A percentile compares a stretch with the other conserved stretches of the same genome.
These are phyloP conservation scores for Cutaneotrichosporon mucoides DNA, from an alignment of 1,284 basidiomycete species.

Conservation along the genomic window DNA sequence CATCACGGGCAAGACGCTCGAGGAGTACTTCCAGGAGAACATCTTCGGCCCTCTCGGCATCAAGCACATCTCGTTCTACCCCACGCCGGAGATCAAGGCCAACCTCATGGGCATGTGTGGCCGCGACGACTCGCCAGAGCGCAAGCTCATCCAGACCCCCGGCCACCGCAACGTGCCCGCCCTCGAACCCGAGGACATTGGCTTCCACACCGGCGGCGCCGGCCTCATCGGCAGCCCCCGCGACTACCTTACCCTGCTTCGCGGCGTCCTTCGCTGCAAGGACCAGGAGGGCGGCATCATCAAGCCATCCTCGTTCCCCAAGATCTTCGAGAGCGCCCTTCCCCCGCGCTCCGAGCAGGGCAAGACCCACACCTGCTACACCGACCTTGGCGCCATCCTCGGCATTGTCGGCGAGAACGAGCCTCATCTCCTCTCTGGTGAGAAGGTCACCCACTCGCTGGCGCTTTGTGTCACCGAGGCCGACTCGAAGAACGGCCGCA, in stretches of 20 bases:
- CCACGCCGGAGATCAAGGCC: slow-evolving; percentile 23
- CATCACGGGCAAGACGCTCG: slow-evolving; percentile 30
- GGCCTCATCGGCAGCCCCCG: slow-evolving; percentile 35
- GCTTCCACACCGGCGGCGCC: slow-evolving; percentile 29
- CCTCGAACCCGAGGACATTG: slow-evolving; percentile 10
- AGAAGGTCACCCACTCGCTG: slow-evolving; percentile 11
- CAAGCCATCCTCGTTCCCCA: slow-evolving; percentile 16
- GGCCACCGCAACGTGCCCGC: slow-evolving; percentile 27
- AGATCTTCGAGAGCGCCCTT: slow-evolving; percentile 26
- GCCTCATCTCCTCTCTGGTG: slow-evolving; percentile 9
- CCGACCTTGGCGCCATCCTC: slow-evolving; percentile 12
- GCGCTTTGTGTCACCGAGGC: slow-evolving; percentile 5
- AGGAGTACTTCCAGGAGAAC: slow-evolving; percentile 37
- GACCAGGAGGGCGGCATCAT: slow-evolving; percentile 17
- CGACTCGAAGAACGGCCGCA: slow-evolving; percentile 10
- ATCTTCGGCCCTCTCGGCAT: slow-evolving; percentile 38
- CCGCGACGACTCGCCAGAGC: slow-evolving; percentile 9
- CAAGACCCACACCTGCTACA: slow-evolving; percentile 8
- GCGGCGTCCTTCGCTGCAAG: slow-evolving; percentile 24
- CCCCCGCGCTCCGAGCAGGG: slow-evolving; percentile 12
- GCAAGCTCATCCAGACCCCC: slow-evolving; percentile 21
- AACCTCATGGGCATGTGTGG: slow-evolving; percentile 15
- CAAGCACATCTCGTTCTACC: slow-evolving; percentile 30
- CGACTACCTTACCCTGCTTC: slow-evolving; percentile 33
- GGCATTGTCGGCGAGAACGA: slow-evolving; percentile 7